A percentile compares a stretch with the other conserved stretches of the same genome.
These are phyloP conservation scores for Tulasnella calospora DNA, from an alignment of 768 basidiomycete genomes.

Conservation along the genomic window DNA sequence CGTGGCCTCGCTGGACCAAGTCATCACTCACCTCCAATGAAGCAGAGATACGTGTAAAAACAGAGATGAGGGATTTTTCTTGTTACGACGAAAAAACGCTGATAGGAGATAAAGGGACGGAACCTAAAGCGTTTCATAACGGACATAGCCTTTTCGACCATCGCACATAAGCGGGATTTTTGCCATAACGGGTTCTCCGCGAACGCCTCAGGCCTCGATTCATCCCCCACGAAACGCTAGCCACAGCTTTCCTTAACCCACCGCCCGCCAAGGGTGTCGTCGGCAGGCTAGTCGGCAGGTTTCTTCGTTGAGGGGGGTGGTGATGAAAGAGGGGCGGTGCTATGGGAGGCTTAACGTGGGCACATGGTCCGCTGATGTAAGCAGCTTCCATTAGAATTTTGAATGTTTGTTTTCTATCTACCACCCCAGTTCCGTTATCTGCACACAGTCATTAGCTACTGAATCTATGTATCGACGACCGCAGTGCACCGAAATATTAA, in stretches of 20 bases:
- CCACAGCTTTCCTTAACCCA: not conserved
- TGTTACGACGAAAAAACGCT: too few relatives aligned
- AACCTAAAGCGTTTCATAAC: not conserved
- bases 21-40: not conserved
- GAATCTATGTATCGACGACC: not conserved
- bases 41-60: not conserved
- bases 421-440: not conserved
- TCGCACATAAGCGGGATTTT: not conserved
- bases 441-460: not conserved
- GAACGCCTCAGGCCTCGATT: not conserved
- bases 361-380: not conserved
- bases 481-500: not conserved
- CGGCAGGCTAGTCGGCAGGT: not conserved
- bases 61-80: not conserved
- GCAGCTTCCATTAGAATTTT: not conserved
- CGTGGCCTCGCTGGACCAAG: not conserved
- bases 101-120: not conserved
- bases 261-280: not conserved
- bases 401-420: not conserved
- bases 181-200: not conserved
- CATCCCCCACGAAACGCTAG: not conserved
- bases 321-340: not conserved
- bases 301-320: not conserved
- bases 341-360: too few relatives aligned
- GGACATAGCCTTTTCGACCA: not conserved